Conservation (phyloP, 306 rosid genomes). For the Corylus heterophylla region DNA sequence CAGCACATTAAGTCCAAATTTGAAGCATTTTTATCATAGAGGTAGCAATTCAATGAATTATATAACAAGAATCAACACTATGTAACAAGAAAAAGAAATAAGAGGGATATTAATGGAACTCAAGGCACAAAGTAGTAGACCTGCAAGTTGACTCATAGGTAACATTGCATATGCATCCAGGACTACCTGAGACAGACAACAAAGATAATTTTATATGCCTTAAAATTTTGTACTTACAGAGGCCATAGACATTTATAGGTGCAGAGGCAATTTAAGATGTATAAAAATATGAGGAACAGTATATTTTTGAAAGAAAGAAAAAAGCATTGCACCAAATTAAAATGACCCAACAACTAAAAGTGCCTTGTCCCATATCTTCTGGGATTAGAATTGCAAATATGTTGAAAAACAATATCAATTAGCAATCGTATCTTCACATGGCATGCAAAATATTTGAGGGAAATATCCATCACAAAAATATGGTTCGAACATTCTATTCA, state of each 20-base stretch:
- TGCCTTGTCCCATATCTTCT: not conserved
- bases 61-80: not conserved
- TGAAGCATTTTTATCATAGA: not conserved
- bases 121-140: conserved; percentile 41
- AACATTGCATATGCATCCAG: conserved; percentile 89
- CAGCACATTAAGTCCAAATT: not conserved
- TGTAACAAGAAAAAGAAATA: not conserved
- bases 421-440: not conserved
- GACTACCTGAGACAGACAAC: conserved; percentile 53
- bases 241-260: not conserved
- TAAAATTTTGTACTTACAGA: not conserved
- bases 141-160: conserved; percentile 77
- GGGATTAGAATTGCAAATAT: conserved; percentile 1
- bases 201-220: conserved; percentile 13
- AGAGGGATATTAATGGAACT: conserved; percentile 9
- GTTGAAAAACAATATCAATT: not conserved
- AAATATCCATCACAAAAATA: not conserved
- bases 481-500: not conserved
- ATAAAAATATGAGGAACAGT: not conserved
- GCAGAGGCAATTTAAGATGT: not conserved
- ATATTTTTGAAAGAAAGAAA: not conserved
- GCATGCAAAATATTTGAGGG: not conserved
- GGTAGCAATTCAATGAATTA: not conserved
- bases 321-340: not conserved
- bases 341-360: not conserved